phyloP scores from a whole-genome alignment of 2,329 filamentous ascomycete genomes.

The Epicoccum sorghinum region DNA sequence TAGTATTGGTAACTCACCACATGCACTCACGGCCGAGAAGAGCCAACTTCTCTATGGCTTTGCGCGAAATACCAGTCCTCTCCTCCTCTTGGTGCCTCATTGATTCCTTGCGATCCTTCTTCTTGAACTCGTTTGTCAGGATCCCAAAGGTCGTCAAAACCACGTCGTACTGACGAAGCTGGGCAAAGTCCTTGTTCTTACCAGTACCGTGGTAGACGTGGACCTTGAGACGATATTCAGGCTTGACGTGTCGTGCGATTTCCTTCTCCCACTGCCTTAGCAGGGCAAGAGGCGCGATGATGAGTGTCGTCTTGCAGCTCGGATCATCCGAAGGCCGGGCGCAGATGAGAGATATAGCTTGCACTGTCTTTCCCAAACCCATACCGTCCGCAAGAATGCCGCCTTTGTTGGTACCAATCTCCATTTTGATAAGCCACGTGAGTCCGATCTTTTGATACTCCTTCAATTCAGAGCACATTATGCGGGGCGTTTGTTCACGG shows the following conservation, averaged over 20 bases:
- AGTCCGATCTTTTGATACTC: conserved; percentile 81
- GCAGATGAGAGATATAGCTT: conserved; percentile 78
- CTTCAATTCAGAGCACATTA: conserved; percentile 72
- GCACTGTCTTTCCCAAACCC: conserved; percentile 85
- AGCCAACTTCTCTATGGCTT: conserved; percentile 30
- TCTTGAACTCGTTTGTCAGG: conserved; percentile 70
- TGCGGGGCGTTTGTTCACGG: conserved; percentile 71
- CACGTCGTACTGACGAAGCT: conserved; percentile 71
- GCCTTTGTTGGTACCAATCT: conserved; percentile 72
- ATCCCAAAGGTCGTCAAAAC: conserved; percentile 82
- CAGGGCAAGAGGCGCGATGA: conserved; percentile 79
- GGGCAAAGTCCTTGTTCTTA: conserved; percentile 62
- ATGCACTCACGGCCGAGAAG: conserved; percentile 65
- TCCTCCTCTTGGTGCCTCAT: conserved; percentile 52
- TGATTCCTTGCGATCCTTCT: conserved; percentile 58
- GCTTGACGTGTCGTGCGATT: conserved; percentile 71
- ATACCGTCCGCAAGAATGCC: conserved; percentile 70
- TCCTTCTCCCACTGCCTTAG: conserved; percentile 86
- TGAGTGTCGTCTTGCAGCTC: conserved; percentile 75
- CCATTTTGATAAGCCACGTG: conserved; percentile 77
- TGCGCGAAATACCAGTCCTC: conserved; percentile 31
- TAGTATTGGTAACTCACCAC: conserved; percentile 53
- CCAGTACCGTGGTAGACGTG: conserved; percentile 70
- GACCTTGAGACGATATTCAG: conserved; percentile 64
- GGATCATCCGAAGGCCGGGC: conserved; percentile 66